phyloP scores from a whole-genome alignment of 1,284 basidiomycete species.

The Rhodotorula sp. region DNA sequence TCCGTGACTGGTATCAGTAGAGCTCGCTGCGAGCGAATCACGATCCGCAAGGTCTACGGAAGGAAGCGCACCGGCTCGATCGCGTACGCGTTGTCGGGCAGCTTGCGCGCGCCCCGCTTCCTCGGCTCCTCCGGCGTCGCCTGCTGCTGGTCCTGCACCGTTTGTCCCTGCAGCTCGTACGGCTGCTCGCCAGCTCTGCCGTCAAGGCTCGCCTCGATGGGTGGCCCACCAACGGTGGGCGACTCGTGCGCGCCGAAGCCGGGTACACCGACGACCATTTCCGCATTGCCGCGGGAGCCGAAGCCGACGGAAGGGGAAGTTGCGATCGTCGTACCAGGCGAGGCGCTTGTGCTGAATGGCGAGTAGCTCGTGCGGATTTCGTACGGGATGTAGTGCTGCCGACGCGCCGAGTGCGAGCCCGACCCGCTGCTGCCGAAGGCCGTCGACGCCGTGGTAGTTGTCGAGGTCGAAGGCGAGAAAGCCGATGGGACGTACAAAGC shows the following conservation, averaged over 20 bases:
- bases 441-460: too few relatives aligned
- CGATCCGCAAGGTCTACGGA: neutral
- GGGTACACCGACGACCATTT: too few relatives aligned
- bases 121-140: neutral
- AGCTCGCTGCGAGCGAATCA: too few relatives aligned
- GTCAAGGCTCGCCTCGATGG: neutral
- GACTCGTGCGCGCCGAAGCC: too few relatives aligned
- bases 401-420: too few relatives aligned
- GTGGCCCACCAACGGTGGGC: too few relatives aligned
- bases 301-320: neutral
- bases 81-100: neutral
- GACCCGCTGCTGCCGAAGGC: too few relatives aligned
- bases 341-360: neutral
- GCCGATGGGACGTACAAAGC: too few relatives aligned
- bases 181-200: neutral
- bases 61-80: slow-evolving; percentile 1
- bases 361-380: too few relatives aligned
- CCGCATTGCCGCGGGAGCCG: neutral
- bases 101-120: neutral
- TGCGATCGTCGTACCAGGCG: neutral
- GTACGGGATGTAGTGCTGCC: neutral
- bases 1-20: too few relatives aligned
- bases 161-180: neutral
- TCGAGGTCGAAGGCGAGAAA: too few relatives aligned
- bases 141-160: neutral